Percentiles rank a stretch among this genome's conserved stretches.
phyloP scores from a whole-genome alignment of 2,329 filamentous ascomycete species.

The Metarhizium robertsii region DNA sequence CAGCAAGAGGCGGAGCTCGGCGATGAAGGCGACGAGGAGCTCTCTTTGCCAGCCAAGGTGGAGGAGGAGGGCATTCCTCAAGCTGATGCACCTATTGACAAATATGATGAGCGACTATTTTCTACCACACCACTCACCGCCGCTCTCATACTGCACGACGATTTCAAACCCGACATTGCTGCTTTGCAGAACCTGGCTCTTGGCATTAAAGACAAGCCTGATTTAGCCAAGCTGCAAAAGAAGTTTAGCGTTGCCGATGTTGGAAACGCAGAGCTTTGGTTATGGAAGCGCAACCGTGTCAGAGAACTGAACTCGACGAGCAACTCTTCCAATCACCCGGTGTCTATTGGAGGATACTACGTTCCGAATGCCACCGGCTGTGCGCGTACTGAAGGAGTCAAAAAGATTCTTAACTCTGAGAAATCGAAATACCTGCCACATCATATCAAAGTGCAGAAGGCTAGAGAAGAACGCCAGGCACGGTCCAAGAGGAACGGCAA shows the following conservation, averaged over 20 bases:
- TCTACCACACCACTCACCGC: slow-evolving; percentile 34
- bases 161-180: slow-evolving; percentile 35
- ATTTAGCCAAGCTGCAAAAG: slow-evolving; percentile 38
- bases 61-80: slow-evolving; percentile 12
- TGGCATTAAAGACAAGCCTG: slow-evolving; percentile 36
- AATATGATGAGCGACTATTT: slow-evolving; percentile 36
- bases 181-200: slow-evolving; percentile 35
- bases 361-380: slow-evolving; percentile 78
- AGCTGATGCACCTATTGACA: slow-evolving; percentile 39
- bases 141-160: slow-evolving; percentile 35
- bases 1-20: slow-evolving; percentile 39
- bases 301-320: slow-evolving; percentile 41
- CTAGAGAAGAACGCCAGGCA: slow-evolving; percentile 84
- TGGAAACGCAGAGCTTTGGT: slow-evolving; percentile 43
- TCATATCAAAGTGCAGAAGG: slow-evolving; percentile 91
- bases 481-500: slow-evolving; percentile 56
- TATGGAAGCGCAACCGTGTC: slow-evolving; percentile 48
- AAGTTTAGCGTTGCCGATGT: slow-evolving; percentile 35
- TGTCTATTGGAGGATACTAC: slow-evolving; percentile 58
- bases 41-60: slow-evolving; percentile 22
- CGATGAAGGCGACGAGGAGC: slow-evolving; percentile 30
- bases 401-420: slow-evolving; percentile 93
- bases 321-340: slow-evolving; percentile 19
- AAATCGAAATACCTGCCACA: slow-evolving; percentile 98
- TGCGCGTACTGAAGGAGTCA: slow-evolving; percentile 84